A percentile compares a stretch with the other conserved stretches of the same genome.
Conservation (phyloP, 31 red algal species). For the Endocladia muricata region DNA sequence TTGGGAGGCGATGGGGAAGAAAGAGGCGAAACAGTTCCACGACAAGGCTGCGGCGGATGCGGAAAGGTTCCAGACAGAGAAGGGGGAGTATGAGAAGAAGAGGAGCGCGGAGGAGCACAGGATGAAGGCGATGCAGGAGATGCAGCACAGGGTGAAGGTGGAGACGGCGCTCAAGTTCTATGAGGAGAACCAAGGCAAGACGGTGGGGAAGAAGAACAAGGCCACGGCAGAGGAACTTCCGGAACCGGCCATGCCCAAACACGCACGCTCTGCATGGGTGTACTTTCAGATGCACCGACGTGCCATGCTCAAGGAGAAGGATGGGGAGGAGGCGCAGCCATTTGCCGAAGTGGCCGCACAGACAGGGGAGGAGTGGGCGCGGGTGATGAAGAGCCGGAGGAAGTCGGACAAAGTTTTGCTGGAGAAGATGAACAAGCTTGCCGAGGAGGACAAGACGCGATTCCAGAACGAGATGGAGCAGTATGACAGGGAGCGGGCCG, state of each 20-base stretch:
- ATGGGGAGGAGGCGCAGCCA: not conserved
- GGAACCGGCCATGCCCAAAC: slow-evolving; percentile 18
- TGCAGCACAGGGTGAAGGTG: slow-evolving; percentile 21
- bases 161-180: slow-evolving; percentile 44
- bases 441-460: slow-evolving; percentile 32
- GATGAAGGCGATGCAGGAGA: slow-evolving; percentile 17
- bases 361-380: slow-evolving; percentile 27
- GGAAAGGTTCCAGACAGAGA: slow-evolving; percentile 9
- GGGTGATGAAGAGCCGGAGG: slow-evolving; percentile 31
- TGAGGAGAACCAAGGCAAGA: slow-evolving; percentile 11
- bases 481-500: slow-evolving; percentile 18
- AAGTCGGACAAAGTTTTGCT: slow-evolving; percentile 35
- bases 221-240: not conserved
- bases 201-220: not conserved
- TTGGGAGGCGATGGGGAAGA: not conserved
- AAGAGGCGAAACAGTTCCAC: not conserved
- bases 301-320: not conserved
- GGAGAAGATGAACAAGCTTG: slow-evolving; percentile 13
- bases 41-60: not conserved
- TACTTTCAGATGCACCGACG: slow-evolving; percentile 20
- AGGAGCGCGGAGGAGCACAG: not conserved
- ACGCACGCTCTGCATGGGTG: slow-evolving; percentile 35
- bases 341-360: not conserved
- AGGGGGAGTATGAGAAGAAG: slow-evolving; percentile 27
- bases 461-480: slow-evolving; percentile 31